These are phyloP conservation scores for Coniochaeta sp. DNA, from an alignment of 2,329 filamentous ascomycete species.

Conservation along the genomic window DNA sequence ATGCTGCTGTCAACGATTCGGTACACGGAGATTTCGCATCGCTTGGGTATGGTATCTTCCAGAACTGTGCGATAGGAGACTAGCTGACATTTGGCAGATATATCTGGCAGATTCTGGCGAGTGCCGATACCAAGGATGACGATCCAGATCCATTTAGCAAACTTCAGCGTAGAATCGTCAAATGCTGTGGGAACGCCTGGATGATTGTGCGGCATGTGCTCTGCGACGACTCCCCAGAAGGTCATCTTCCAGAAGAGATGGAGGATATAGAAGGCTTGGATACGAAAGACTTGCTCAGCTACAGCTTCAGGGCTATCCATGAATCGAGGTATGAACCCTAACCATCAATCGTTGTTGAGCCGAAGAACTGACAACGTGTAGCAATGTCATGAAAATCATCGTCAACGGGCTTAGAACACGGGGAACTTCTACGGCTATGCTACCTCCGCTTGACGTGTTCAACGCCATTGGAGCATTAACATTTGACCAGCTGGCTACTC, in stretches of 20 bases:
- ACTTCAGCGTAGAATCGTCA: constrained; percentile 50
- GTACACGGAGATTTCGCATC: constrained; percentile 66
- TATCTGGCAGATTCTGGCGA: constrained; percentile 44
- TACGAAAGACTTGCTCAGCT: constrained; percentile 86
- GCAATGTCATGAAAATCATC: constrained; percentile 63
- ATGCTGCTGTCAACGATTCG: constrained; percentile 59
- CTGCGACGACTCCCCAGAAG: constrained; percentile 92
- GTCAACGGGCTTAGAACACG: constrained; percentile 37
- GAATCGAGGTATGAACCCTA: constrained; percentile 64
- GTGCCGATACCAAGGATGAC: constrained; percentile 21
- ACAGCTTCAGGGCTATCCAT: constrained; percentile 90
- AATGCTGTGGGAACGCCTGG: constrained; percentile 68
- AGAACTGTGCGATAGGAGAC: neutral
- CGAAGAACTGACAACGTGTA: constrained; percentile 26
- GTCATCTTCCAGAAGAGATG: constrained; percentile 71
- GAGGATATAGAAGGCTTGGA: constrained; percentile 64
- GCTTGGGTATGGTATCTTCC: constrained; percentile 37
- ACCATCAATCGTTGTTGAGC: neutral
- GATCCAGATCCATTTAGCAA: constrained; percentile 24
- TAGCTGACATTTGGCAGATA: constrained; percentile 27
- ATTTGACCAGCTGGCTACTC: constrained; percentile 72
- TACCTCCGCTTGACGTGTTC: constrained; percentile 49
- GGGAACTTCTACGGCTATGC: constrained; percentile 39
- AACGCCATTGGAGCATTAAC: constrained; percentile 63
- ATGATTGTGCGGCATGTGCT: constrained; percentile 65